Evolutionary conservation across 495 filamentous ascomycete genomes (phyloP).

Genomic region (Pseudomonodictys pantanalensis): DNA sequence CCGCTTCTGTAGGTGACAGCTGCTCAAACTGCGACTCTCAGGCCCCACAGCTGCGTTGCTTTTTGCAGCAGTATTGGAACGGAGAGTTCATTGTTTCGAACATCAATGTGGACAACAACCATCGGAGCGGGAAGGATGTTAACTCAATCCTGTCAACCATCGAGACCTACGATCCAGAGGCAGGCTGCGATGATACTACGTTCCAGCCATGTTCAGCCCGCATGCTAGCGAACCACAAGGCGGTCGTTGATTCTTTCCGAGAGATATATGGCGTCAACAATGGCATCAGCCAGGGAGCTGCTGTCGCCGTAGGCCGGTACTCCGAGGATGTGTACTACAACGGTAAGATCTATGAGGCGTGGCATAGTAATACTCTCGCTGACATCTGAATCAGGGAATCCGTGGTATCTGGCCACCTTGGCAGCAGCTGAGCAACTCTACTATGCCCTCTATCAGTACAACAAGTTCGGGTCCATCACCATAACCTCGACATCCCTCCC

Average conservation of each 20-base stretch:
- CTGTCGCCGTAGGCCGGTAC: constrained; percentile 66
- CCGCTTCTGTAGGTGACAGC: constrained; percentile 43
- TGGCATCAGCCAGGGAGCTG: constrained; percentile 44
- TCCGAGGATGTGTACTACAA: constrained; percentile 65
- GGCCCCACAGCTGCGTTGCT: constrained; percentile 60
- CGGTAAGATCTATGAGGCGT: constrained; percentile 44
- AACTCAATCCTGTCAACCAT: constrained; percentile 62
- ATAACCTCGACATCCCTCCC: constrained; percentile 53
- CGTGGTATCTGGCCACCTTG: constrained; percentile 64
- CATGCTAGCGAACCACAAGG: constrained; percentile 64
- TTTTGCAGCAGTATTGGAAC: constrained; percentile 63
- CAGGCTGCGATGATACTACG: constrained; percentile 54
- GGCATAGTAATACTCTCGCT: background rate
- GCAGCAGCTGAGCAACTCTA: constrained; percentile 67
- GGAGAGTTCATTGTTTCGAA: constrained; percentile 56
- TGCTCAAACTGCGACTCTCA: constrained; percentile 51
- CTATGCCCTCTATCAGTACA: constrained; percentile 61
- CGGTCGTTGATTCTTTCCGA: constrained; percentile 61
- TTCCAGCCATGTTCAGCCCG: constrained; percentile 64
- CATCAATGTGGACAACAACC: constrained; percentile 42
- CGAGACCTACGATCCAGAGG: constrained; percentile 60
- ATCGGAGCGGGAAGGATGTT: constrained; percentile 57
- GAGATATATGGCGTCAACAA: constrained; percentile 45
- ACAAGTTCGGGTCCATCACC: constrained; percentile 50
- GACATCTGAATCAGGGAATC: constrained; percentile 5